phyloP scores from a whole-genome alignment of 768 basidiomycete genomes.

The Clathrus columnatus region DNA sequence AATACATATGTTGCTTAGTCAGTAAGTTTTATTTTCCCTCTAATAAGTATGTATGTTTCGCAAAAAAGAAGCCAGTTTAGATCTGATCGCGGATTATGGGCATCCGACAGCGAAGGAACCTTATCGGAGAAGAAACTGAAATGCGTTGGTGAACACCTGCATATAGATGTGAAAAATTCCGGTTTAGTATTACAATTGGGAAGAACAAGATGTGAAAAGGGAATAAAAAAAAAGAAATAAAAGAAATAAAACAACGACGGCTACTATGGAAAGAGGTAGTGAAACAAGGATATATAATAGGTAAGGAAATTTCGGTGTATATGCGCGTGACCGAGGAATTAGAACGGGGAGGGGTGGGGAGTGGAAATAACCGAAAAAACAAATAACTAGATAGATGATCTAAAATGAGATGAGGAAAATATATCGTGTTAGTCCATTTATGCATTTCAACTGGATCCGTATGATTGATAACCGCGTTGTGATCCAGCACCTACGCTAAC shows the following conservation, averaged over 20 bases:
- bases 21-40: no score
- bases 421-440: background rate
- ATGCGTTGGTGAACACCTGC: no score
- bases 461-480: background rate
- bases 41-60: no score
- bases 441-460: background rate
- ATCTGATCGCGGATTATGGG: no score
- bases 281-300: no score
- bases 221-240: background rate
- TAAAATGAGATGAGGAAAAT: background rate
- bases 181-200: background rate
- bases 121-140: no score
- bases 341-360: background rate
- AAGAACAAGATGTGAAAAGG: background rate
- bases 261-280: background rate
- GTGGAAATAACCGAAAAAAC: background rate
- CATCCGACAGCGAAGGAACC: no score
- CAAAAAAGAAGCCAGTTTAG: no score
- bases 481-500: background rate
- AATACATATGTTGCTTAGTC: no score
- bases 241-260: background rate
- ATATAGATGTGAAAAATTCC: no score
- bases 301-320: no score
- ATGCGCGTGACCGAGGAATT: background rate
- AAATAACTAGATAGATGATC: background rate